These are phyloP conservation scores for Vanderwaltozyma verrucispora DNA, from an alignment of 805 yeast genomes.

Conservation along the genomic window DNA sequence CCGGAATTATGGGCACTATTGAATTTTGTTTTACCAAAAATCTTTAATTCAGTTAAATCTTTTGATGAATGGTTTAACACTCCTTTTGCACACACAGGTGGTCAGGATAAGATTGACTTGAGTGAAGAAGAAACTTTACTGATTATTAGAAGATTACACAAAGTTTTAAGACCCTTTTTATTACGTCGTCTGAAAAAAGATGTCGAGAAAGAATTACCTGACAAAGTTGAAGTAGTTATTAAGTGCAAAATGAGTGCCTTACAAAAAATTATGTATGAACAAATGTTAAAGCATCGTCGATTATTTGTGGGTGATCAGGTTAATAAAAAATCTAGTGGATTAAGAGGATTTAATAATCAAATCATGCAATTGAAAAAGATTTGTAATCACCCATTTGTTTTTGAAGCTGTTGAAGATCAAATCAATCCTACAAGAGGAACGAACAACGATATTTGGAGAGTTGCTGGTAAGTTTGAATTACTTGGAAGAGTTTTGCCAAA, in stretches of 20 bases:
- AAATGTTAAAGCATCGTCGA: constrained; percentile 63
- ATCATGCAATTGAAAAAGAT: constrained; percentile 80
- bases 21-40: constrained; percentile 73
- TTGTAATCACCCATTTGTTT: constrained; percentile 82
- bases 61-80: constrained; percentile 89
- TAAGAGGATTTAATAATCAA: constrained; percentile 71
- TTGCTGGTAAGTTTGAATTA: constrained; percentile 71
- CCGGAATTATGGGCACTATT: constrained; percentile 82
- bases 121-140: constrained; percentile 80
- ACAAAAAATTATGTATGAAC: constrained; percentile 61
- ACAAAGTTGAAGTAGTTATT: constrained; percentile 71
- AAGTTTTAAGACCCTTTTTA: constrained; percentile 76
- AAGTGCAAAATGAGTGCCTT: constrained; percentile 70
- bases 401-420: constrained; percentile 68
- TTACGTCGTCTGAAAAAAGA: constrained; percentile 77
- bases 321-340: constrained; percentile 42
- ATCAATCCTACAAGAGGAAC: constrained; percentile 54
- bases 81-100: constrained; percentile 77
- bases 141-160: constrained; percentile 76
- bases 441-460: constrained; percentile 62
- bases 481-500: constrained; percentile 68
- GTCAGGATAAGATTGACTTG: constrained; percentile 68
- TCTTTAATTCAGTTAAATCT: constrained; percentile 76
- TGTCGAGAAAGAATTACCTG: constrained; percentile 79
- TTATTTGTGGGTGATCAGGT: constrained; percentile 58